Percentiles rank a stretch among this genome's conserved stretches.
Evolutionary conservation across 2,329 filamentous ascomycete genomes (phyloP).

Genomic region (Huntiella savannae): DNA sequence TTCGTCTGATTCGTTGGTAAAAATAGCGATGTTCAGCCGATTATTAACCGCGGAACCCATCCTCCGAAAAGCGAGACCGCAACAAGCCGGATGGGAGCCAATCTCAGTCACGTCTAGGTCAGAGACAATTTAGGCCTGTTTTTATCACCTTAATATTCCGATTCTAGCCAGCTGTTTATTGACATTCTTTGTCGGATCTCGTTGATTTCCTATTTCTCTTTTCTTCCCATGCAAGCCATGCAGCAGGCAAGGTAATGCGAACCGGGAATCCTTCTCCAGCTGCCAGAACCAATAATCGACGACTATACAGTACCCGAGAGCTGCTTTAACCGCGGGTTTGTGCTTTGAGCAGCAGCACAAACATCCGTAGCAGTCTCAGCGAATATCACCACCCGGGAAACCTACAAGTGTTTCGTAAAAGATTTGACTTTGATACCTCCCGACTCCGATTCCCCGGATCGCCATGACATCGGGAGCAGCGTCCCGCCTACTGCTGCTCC

Average conservation of each 20-base stretch:
- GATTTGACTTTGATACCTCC: too few relatives aligned
- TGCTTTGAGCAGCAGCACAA: not conserved
- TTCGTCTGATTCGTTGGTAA: not conserved
- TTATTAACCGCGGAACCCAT: not conserved
- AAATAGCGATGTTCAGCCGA: not conserved
- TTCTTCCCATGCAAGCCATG: constrained; percentile 1
- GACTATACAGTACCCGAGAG: too few relatives aligned
- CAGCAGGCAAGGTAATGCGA: constrained; percentile 5
- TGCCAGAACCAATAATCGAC: too few relatives aligned
- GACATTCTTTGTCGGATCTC: not conserved
- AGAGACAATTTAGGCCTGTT: too few relatives aligned
- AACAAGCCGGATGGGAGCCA: not conserved
- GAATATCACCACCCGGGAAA: not conserved
- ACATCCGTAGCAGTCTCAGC: not conserved
- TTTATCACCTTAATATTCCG: too few relatives aligned
- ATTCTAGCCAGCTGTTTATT: not conserved
- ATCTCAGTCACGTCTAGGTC: too few relatives aligned
- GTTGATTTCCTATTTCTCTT: not conserved
- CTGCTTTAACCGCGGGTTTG: too few relatives aligned
- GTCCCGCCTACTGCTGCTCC: constrained; percentile 28
- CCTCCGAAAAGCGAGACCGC: not conserved
- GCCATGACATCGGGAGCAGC: constrained; percentile 31
- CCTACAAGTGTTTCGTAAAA: too few relatives aligned
- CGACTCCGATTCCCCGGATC: constrained; percentile 7
- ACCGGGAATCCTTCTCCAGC: constrained; percentile 7